Evolutionary conservation across 768 basidiomycete genomes (phyloP), one percentile per base, ranked within the genome.

Genomic region (Suillus subalutaceus): DNA sequence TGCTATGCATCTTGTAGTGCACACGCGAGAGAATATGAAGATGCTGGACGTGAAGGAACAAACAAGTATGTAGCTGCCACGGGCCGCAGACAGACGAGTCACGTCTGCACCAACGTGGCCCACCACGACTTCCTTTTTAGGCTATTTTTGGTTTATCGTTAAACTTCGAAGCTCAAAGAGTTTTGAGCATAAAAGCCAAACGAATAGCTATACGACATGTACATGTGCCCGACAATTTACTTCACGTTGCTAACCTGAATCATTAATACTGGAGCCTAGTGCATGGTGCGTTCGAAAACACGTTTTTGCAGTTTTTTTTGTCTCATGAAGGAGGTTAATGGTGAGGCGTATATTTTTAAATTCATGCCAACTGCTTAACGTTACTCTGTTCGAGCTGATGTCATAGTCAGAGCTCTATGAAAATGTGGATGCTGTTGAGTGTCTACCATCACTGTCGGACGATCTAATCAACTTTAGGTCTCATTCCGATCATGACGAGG

Each of bases 1-100:
- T 78, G 71, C 82, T 90, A 69, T 93, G 91, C 92, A 94, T 94
- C 52, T 52, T 32, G 23, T 71, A 63, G 18, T 1, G 23, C 23
- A 23, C 38, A 9, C 23, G 8, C 8, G 6, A 41, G 40, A 18
- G 26, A 7, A 26, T 26, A 30, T 10, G 40, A 41, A 18, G 9
- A 9, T 6, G 16, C 10, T 20, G 26, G 26, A 13, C 30, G 23
- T 43, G 4, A 60, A 43, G 59, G 26, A 56, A n/a, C 32, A 6
- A 56, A 56, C 20, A 5, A 35, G 9, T 13, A n/a, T n/a, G n/a
- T n/a, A 12, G 18, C 32, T 20, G 26, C n/a, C 48, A 13, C 23
- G 10, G 26, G 26, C 26, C 26, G 35, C 38, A 37, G 35, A 35
- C n/a, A 40, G 38, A 60, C 59, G 26, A 26, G 59, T 60, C 59